These are phyloP conservation scores for Cyclostephanos tholiformis DNA, from an alignment of 108 stramenopile genomes.

Conservation along the genomic window DNA sequence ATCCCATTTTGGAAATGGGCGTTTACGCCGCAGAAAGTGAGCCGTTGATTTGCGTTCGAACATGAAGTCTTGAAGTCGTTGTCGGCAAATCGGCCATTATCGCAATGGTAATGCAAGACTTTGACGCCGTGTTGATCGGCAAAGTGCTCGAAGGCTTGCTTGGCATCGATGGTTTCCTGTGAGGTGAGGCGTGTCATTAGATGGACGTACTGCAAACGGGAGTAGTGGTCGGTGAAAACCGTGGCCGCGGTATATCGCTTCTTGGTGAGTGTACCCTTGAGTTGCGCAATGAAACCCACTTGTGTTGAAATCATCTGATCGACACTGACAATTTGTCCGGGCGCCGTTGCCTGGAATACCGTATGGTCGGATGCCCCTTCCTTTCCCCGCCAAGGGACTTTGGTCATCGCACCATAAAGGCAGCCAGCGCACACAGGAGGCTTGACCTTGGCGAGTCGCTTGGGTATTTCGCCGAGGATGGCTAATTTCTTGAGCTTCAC, in stretches of 20 bases:
- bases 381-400: neutral
- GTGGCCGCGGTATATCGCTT: neutral
- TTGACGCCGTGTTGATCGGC: conserved; percentile 8
- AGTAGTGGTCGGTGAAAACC: conserved; percentile 4
- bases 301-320: conserved; percentile 53
- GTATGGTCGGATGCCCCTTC: neutral
- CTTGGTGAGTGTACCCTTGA: neutral
- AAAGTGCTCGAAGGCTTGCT: conserved; percentile 4
- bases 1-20: conserved; percentile 44
- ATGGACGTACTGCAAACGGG: neutral
- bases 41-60: conserved; percentile 1
- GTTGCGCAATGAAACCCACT: conserved; percentile 31
- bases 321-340: conserved; percentile 47
- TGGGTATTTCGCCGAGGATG: conserved; percentile 17
- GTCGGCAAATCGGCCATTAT: conserved; percentile 31
- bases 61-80: conserved; percentile 7
- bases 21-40: conserved; percentile 30
- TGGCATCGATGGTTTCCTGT: conserved; percentile 8
- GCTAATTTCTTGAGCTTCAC: too few relatives aligned
- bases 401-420: conserved; percentile 8
- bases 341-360: conserved; percentile 1
- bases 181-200: neutral
- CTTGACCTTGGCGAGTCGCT: conserved; percentile 5
- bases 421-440: conserved; percentile 27
- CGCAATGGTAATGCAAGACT: conserved; percentile 18